Conservation (phyloP, 768 basidiomycete genomes). For the Suillus spraguei region DNA sequence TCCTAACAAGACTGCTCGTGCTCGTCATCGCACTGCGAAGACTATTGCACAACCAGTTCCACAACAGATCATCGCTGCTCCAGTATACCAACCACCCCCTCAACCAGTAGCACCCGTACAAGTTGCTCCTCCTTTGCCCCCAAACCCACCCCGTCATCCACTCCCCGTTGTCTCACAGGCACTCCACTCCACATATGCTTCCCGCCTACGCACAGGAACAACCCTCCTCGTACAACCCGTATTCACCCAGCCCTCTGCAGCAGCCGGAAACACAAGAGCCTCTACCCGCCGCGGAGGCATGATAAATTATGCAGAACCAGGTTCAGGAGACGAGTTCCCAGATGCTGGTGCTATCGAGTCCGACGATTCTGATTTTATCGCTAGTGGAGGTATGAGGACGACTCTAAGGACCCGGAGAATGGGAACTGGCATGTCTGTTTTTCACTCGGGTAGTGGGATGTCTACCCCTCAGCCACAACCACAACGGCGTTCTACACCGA, state of each 20-base stretch:
- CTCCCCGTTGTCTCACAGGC: constrained; percentile 72
- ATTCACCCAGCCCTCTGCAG: constrained; percentile 43
- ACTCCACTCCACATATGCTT: constrained; percentile 78
- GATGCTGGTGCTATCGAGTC: constrained; percentile 83
- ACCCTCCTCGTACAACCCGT: constrained; percentile 92
- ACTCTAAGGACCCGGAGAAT: constrained; percentile 49
- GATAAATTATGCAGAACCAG: constrained; percentile 87
- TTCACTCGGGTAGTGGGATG: constrained; percentile 52
- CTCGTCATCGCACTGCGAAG: constrained; percentile 37
- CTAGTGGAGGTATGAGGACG: constrained; percentile 64
- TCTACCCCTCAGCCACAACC: constrained; percentile 38
- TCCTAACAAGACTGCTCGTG: constrained; percentile 50
- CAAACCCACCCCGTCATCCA: constrained; percentile 56
- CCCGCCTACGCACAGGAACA: constrained; percentile 88
- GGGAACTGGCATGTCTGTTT: constrained; percentile 54
- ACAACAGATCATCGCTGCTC: constrained; percentile 37
- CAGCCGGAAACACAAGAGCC: constrained; percentile 37
- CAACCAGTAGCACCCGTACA: constrained; percentile 27
- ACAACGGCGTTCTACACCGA: constrained; percentile 8
- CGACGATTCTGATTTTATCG: constrained; percentile 82
- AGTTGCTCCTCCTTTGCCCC: constrained; percentile 34
- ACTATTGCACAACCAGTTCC: constrained; percentile 42
- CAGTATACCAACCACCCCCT: constrained; percentile 39
- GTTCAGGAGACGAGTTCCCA: constrained; percentile 78
- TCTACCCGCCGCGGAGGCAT: constrained; percentile 64